Percentiles rank a stretch among this genome's conserved stretches.
phyloP scores from a whole-genome alignment of 2,329 filamentous ascomycete species.

The Emergomyces orientalis region DNA sequence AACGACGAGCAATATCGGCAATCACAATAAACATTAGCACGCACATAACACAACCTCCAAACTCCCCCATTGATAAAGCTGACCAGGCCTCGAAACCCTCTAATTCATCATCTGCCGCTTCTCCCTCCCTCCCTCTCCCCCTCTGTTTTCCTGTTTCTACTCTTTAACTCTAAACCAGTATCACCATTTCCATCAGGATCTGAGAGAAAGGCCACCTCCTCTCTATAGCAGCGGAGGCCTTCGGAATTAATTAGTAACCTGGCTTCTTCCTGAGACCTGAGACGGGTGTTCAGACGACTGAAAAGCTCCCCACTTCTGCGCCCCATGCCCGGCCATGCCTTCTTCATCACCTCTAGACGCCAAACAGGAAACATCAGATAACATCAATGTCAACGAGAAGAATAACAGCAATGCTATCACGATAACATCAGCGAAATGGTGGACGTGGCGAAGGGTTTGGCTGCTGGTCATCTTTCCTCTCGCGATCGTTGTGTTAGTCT shows the following conservation, averaged over 20 bases:
- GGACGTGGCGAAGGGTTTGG: not conserved
- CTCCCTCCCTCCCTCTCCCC: too few relatives aligned
- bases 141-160: too few relatives aligned
- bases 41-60: not conserved
- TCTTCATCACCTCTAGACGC: not conserved
- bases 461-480: slow-evolving; percentile 4
- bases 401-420: not conserved
- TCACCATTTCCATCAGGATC: too few relatives aligned
- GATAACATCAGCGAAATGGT: not conserved
- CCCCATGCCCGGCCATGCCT: not conserved
- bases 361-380: not conserved
- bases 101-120: not conserved
- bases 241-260: too few relatives aligned
- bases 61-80: not conserved
- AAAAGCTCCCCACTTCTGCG: not conserved
- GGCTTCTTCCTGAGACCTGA: too few relatives aligned
- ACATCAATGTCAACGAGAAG: not conserved
- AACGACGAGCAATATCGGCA: not conserved
- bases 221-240: too few relatives aligned
- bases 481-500: slow-evolving; percentile 6
- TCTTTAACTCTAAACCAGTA: too few relatives aligned
- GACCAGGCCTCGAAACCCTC: not conserved
- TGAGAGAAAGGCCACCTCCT: too few relatives aligned
- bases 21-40: not conserved
- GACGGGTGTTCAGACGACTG: not conserved